Evolutionary conservation across 495 filamentous ascomycete species (phyloP), one percentile per base, ranked within the genome.

Genomic region (Bombardia bombarda): DNA sequence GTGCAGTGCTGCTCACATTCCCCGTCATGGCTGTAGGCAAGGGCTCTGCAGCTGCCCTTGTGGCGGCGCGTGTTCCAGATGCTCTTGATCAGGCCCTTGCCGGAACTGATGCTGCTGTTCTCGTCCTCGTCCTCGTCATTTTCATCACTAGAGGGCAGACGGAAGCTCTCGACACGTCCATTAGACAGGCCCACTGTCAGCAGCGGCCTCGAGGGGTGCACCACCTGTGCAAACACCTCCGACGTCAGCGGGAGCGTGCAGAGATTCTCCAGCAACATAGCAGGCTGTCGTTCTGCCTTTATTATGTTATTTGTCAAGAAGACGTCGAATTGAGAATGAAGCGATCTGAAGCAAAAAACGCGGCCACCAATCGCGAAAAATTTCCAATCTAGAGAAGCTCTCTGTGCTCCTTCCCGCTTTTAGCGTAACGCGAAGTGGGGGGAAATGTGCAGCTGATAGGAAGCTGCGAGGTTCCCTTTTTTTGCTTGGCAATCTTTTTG

Each of bases 11-110:
- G 53, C 68, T 52, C 38, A 74, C 74, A 65, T 45, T 75, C 63
- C 13, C 88, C 90, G 52, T 94, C 89, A 39, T 75, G 55, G 46
- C 80, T 82, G 56, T 90, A 97, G 7, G 71, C 75, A 40, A 96
- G 66, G 37, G 74, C 75, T 25, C 92, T 73, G 56, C 90, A 95
- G 65, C 88, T 95, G 4, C 88, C 92, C 69, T 93, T 90, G 61
- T 98, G 92, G 40, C 92, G 74, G 42, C 79, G 72, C 2, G 92
- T 97, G 45, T 79, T 75, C 92, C 92, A 98, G 54, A 77, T 72
- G 2, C 82, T 90, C 49, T 90, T 84, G 53, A 96, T 83, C 34
- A 80, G 72, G 1, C 82, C 80, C 51, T 73, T 82, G 22, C 87
- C 86, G 61, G 77, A 78, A 18, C 59, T 70, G 3, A 71, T 66